phyloP scores from a whole-genome alignment of 306 rosid genomes.

The Lathyrus oleraceus region DNA sequence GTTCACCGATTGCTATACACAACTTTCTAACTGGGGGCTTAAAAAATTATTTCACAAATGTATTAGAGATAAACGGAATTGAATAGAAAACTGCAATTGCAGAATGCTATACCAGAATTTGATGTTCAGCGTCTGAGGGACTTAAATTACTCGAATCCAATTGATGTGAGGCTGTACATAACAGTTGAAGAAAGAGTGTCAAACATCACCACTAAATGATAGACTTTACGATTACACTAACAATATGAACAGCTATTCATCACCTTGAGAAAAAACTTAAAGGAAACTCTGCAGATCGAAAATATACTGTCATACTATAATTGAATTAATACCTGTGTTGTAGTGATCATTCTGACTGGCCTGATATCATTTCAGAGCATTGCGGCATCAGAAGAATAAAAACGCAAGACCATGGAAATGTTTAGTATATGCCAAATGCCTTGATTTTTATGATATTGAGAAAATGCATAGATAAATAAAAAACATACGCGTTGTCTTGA shows the following conservation, averaged over 20 bases:
- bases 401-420: slow-evolving; percentile 18
- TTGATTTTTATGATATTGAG: slow-evolving; percentile 25
- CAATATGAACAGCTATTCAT: slow-evolving; percentile 24
- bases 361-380: slow-evolving; percentile 54
- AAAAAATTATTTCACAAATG: neutral
- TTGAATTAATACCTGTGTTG: slow-evolving; percentile 60
- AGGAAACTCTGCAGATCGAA: slow-evolving; percentile 26
- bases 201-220: slow-evolving; percentile 24
- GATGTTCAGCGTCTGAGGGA: slow-evolving; percentile 80
- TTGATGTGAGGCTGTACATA: slow-evolving; percentile 62
- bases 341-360: slow-evolving; percentile 51
- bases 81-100: slow-evolving; percentile 28
- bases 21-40: slow-evolving; percentile 21
- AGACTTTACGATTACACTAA: slow-evolving; percentile 19
- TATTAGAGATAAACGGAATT: slow-evolving; percentile 15
- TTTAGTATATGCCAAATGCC: slow-evolving; percentile 29
- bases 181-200: slow-evolving; percentile 42
- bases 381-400: slow-evolving; percentile 33
- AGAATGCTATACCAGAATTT: slow-evolving; percentile 72
- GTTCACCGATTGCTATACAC: slow-evolving; percentile 10
- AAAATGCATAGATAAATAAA: slow-evolving; percentile 16
- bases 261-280: slow-evolving; percentile 17
- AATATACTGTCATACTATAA: slow-evolving; percentile 25
- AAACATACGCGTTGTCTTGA: slow-evolving; percentile 66
- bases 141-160: slow-evolving; percentile 61